These are phyloP conservation scores for Aspergillus sp. DNA, from an alignment of 2,329 filamentous ascomycete species.

Conservation along the genomic window DNA sequence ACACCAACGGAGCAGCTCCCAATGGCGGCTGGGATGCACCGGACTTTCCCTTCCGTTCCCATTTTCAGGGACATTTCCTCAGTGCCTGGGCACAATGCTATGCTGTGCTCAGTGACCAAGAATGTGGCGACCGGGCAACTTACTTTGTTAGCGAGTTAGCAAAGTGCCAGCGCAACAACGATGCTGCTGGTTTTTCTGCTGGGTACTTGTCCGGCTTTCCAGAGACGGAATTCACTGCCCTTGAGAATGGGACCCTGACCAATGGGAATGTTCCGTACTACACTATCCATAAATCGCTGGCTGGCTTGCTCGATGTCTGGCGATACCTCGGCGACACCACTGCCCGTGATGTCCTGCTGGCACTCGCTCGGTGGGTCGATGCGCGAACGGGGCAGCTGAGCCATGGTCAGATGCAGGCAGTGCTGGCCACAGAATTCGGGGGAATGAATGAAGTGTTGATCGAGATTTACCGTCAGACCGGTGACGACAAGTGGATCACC, in stretches of 20 bases:
- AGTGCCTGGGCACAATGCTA: constrained; percentile 44
- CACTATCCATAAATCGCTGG: constrained; percentile 46
- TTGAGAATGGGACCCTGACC: constrained; percentile 37
- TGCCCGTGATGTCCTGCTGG: constrained; percentile 37
- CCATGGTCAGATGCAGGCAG: constrained; percentile 38
- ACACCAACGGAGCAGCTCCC: constrained; percentile 36
- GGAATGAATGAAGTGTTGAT: constrained; percentile 47
- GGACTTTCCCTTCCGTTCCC: constrained; percentile 45
- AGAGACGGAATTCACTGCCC: constrained; percentile 40
- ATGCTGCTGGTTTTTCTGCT: constrained; percentile 32
- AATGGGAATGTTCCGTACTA: constrained; percentile 48
- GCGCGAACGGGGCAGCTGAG: constrained; percentile 36
- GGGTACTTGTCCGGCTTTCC: constrained; percentile 47
- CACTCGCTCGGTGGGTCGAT: constrained; percentile 42
- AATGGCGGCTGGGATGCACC: constrained; percentile 49
- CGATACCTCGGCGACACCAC: constrained; percentile 35
- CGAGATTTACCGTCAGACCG: constrained; percentile 40
- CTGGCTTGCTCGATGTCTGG: constrained; percentile 44
- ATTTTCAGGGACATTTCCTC: constrained; percentile 44
- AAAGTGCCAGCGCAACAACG: constrained; percentile 46
- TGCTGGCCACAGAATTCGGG: constrained; percentile 44
- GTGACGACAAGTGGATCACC: constrained; percentile 38
- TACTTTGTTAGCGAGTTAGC: constrained; percentile 40
- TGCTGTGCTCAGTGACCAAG: constrained; percentile 33
- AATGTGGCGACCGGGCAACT: constrained; percentile 38